Evolutionary conservation across 116 monocot species (phyloP), one percentile per base, ranked within the genome.

Genomic region (Posidonia oceanica): DNA sequence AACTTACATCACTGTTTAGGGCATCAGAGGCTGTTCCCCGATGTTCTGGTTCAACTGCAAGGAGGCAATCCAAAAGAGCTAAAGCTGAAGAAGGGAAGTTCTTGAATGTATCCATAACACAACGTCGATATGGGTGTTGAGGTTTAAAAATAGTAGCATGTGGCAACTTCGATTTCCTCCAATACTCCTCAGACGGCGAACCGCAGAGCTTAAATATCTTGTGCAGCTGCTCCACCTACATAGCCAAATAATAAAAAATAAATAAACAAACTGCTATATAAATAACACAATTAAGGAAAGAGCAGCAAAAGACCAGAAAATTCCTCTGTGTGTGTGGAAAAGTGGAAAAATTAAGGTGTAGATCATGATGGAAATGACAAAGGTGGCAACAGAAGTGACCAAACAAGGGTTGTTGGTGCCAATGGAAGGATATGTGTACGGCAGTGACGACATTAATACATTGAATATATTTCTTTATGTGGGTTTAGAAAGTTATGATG

Each of bases 181-280:
- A 91, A 53, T 87, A 91, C 23, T 83, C 81, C 18, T 87, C 87
- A 23, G 81, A 80, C 52, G 91, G 91, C 38, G 91, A 92, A 39
- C 91, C 91, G 73, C 88, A 88, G 15, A 92, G 88, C 70, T 92
- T 92, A 76, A 88, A 92, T 55, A 92, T 88, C 75, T 85, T 88
- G 61, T 88, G 88, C 74, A 88, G 57, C 75, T 88, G 93, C 69
- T 93, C 88, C 39, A 88, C 93, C 93, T 93, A 70, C 21, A 75
- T 14, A 51, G 44, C 23, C n/a, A 39, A 42, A 59, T 36, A 41
- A n/a, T 65, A 41, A 39, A 15, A 65, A 18, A 66, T 66, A 66
- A 14, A 39, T 44, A 41, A 39, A 17, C 7, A 1, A 66, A 42
- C 48, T 48, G 12, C 7, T 12, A 48, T 12, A 48, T 12, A 48